Evolutionary conservation across 305 asterid species (phyloP).

Genomic region (Salvia sclarea): DNA sequence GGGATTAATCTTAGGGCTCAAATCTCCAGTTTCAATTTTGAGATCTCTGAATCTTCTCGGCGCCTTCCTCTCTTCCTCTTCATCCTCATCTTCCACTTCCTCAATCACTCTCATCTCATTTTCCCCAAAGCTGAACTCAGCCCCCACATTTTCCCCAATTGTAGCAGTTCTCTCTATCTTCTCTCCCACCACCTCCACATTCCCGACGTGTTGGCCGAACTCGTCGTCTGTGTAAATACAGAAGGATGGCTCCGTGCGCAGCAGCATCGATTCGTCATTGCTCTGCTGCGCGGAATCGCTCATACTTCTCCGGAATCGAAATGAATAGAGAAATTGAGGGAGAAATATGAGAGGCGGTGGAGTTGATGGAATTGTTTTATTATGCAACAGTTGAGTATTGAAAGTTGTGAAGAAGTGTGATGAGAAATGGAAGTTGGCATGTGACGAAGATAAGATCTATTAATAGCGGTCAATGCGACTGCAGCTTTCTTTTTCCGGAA

Average conservation of each 20-base stretch:
- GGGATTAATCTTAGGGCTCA: slow-evolving; percentile 3
- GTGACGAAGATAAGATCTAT: slow-evolving; percentile 15
- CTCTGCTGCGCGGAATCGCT: slow-evolving; percentile 23
- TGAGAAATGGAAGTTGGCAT: background rate
- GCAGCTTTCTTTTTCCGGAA: background rate
- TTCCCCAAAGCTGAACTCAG: slow-evolving; percentile 59
- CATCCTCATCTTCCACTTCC: slow-evolving; percentile 41
- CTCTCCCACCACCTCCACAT: slow-evolving; percentile 33
- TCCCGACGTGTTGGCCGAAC: slow-evolving; percentile 31
- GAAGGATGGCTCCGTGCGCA: slow-evolving; percentile 74
- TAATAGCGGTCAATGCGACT: background rate
- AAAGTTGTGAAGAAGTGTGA: background rate
- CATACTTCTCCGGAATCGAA: background rate
- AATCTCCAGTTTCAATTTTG: slow-evolving; percentile 36
- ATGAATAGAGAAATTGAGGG: background rate
- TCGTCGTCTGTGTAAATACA: slow-evolving; percentile 53
- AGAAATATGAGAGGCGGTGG: slow-evolving; percentile 7
- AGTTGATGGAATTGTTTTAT: slow-evolving; percentile 20
- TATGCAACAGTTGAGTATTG: background rate
- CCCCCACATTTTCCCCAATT: slow-evolving; percentile 35
- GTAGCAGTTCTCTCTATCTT: slow-evolving; percentile 40
- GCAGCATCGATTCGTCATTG: slow-evolving; percentile 25
- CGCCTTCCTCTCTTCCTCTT: slow-evolving; percentile 34
- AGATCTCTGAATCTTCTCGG: slow-evolving; percentile 34
- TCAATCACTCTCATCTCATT: slow-evolving; percentile 47